Percentiles rank a stretch among this genome's conserved stretches.
Conservation (phyloP, 2,329 filamentous ascomycete species). For the Colletotrichum eremochloae region DNA sequence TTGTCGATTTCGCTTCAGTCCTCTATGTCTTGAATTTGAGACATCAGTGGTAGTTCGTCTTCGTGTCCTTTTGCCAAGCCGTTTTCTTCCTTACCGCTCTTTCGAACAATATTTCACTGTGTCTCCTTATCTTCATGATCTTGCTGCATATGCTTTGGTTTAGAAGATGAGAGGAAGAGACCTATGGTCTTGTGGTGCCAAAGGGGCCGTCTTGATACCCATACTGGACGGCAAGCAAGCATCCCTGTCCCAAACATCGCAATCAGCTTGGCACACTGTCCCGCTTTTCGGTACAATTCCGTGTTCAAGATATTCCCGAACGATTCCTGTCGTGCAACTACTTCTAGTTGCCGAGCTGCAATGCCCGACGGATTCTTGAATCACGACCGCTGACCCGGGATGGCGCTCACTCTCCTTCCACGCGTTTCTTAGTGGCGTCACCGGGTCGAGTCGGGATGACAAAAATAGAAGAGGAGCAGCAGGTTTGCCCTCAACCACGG, state of each 20-base stretch:
- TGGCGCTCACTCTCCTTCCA: slow-evolving; percentile 46
- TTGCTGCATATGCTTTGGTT: neutral
- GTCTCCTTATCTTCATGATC: rapidly evolving
- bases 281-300: slow-evolving; percentile 48
- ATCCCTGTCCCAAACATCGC: slow-evolving; percentile 40
- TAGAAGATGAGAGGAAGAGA: neutral
- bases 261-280: slow-evolving; percentile 44
- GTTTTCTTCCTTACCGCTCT: too few species aligned
- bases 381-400: slow-evolving; percentile 48
- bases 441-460: slow-evolving; percentile 58
- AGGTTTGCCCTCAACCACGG: slow-evolving; percentile 50
- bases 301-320: slow-evolving; percentile 49
- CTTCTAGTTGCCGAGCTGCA: slow-evolving; percentile 42
- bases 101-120: too few species aligned
- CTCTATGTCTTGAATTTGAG: neutral
- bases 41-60: neutral
- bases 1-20: neutral
- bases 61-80: neutral
- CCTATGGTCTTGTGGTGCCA: slow-evolving; percentile 5
- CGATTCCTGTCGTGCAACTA: slow-evolving; percentile 42
- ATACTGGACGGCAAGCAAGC: slow-evolving; percentile 13
- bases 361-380: slow-evolving; percentile 51
- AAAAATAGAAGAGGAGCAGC: slow-evolving; percentile 60
- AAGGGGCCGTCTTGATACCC: neutral
- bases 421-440: slow-evolving; percentile 59